Evolutionary conservation across 2,329 filamentous ascomycete species (phyloP), one percentile per base, ranked within the genome.

Genomic region (Beauveria australis): DNA sequence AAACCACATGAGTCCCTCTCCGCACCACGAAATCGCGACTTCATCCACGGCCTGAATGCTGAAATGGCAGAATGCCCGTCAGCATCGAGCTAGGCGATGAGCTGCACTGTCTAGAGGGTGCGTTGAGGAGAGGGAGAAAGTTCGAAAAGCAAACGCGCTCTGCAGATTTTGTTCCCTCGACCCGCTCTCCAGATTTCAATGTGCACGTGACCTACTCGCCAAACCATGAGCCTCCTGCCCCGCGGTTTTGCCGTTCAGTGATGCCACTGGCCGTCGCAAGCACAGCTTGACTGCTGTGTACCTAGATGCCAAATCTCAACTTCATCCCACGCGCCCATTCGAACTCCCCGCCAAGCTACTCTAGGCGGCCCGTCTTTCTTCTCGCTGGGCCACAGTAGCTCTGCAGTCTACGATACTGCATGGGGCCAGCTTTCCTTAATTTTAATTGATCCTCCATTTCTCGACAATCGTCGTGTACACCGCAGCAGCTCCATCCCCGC

Each of bases 81-180:
- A 74, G 74, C 79, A 74, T 78, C 79, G 79, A 76, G 74, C 74
- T 78, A 75, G 74, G 78, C 82, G 81, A 85, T 87, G 87, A 81
- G 81, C 83, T 88, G 89, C 85, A 92, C 89, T 93, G 89, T 93
- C 90, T 92, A 79, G 80, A 82, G 86, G 87, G 81, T 83, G 88
- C 88, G 87, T 88, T 84, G 78, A 68, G 73, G 74, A 43, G 26
- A 49, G 19, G 69, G 70, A 73, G 7, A 19, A 43, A 73, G 68
- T 67, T 59, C 37, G 33, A 63, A 59, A 63, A 56, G 49, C 16
- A 47, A 53, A 53, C 60, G 22, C 53, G 18, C 26, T n/a, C 33
- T 5, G 16, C 16, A 57, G 30, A 12, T 61, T 61, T 61, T 61
- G 53, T 61, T 49, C 33, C 30, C 28, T 5, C 12, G 30, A 57